Evolutionary conservation across 2,329 filamentous ascomycete genomes (phyloP), one percentile per base, ranked within the genome.

Genomic region (Xylariaceae sp.): DNA sequence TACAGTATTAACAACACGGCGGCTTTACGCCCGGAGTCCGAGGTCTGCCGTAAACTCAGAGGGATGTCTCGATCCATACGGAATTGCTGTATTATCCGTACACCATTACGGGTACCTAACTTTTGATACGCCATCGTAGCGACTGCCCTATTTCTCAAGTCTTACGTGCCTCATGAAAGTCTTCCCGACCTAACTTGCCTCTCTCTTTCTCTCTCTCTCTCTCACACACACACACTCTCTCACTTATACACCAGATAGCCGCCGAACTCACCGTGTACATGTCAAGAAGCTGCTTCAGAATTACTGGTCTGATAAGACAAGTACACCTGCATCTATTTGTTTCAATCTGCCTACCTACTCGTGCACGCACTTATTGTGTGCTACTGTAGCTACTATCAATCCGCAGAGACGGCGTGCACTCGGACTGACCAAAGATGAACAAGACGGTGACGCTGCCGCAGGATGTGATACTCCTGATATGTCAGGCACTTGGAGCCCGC

Each of bases 401-500:
- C 23, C 23, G 23, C 23, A 30, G 5, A 30, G 23, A 30, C 23
- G 23, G 23, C 23, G 23, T 30, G 23, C 23, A 5, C 23, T 30
- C 5, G 23, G 23, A 30, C 23, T 4, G 23, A 30, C 23, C 23
- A 30, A 30, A 30, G 23, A 69, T 69, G 67, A 56, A 56, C 13
- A 63, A 58, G 23, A 63, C 58, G 17, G 23, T 47, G n/a, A 44
- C 48, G 48, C 68, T 87, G 41, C 82, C 83, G 18, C 77, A 80
- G 57, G 86, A 88, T 64, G 77, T 88, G 45, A 76, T 86, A 67
- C 80, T 83, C 68, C 73, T 87, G 18, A 74, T 89, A 52, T 86
- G 82, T 59, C 77, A 82, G 58, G 82, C 86, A 67, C 76, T 89
- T 37, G 79, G 80, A 4, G 72, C 73, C 11, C 75, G 79, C 57